Percentiles rank a stretch among this genome's conserved stretches.
These are phyloP conservation scores for Xanthoconium stramineum DNA, from an alignment of 768 basidiomycete species.

Conservation along the genomic window DNA sequence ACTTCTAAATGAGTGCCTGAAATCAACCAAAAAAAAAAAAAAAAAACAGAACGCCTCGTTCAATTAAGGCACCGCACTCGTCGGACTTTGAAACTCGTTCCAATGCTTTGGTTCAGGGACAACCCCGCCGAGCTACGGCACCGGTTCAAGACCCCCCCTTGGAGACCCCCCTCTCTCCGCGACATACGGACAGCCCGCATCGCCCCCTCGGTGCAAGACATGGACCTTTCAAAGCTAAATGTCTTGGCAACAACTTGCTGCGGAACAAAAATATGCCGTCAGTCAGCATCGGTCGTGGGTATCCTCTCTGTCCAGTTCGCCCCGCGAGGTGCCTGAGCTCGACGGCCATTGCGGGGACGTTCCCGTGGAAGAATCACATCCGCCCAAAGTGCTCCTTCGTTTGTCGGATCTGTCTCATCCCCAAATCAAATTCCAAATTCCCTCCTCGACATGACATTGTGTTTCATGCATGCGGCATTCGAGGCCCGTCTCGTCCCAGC, in stretches of 20 bases:
- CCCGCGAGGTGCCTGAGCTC: constrained; percentile 3
- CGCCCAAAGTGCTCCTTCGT: background rate
- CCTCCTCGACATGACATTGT: background rate
- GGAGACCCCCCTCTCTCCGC: constrained; percentile 12
- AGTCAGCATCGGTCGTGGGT: constrained; percentile 7
- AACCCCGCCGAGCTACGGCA: constrained; percentile 35
- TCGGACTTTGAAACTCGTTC: constrained; percentile 31
- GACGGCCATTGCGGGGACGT: constrained; percentile 9
- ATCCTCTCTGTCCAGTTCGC: background rate
- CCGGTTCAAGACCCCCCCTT: constrained; percentile 28
- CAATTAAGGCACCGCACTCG: constrained; percentile 36
- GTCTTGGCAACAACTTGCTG: constrained; percentile 9
- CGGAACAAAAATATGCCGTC: constrained; percentile 13
- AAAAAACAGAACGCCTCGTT: constrained; percentile 16
- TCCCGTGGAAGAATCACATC: background rate
- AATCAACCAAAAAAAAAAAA: constrained; percentile 13
- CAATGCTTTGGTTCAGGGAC: constrained; percentile 31
- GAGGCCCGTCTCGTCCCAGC: too few species aligned
- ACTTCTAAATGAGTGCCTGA: constrained; percentile 36
- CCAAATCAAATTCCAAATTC: constrained; percentile 10
- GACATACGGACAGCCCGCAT: background rate
- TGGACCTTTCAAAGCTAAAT: too few species aligned
- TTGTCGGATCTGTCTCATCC: background rate
- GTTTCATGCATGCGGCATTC: constrained; percentile 12
- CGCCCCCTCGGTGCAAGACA: too few species aligned